These are phyloP conservation scores for Ricinus communis DNA, from an alignment of 345 rosid genomes.

Conservation along the genomic window DNA sequence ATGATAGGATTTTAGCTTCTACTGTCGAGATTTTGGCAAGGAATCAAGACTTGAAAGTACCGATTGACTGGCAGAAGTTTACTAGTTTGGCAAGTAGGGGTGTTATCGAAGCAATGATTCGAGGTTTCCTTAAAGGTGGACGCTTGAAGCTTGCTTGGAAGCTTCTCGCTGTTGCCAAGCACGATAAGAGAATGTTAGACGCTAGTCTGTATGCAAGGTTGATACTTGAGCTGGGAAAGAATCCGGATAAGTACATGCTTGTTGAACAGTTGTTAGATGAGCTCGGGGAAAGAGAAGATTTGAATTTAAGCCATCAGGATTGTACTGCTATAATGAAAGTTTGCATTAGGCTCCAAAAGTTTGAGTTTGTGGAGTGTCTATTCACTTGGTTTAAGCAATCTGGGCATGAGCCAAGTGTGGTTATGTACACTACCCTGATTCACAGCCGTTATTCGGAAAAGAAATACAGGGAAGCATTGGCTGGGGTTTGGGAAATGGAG, in stretches of 20 bases:
- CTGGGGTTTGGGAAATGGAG: conserved; percentile 90
- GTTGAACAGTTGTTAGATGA: conserved; percentile 52
- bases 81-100: conserved; percentile 50
- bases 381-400: conserved; percentile 65
- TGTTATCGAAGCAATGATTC: conserved; percentile 82
- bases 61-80: conserved; percentile 50
- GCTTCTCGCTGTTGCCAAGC: conserved; percentile 54
- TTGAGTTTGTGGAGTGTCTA: conserved; percentile 61
- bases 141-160: conserved; percentile 66
- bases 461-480: conserved; percentile 75
- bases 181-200: conserved; percentile 57
- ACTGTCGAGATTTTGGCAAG: conserved; percentile 72
- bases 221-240: conserved; percentile 66
- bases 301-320: conserved; percentile 65
- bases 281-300: conserved; percentile 61
- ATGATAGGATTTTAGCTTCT: conserved; percentile 62
- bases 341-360: conserved; percentile 53
- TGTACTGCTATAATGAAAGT: conserved; percentile 88
- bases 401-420: conserved; percentile 54
- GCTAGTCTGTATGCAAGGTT: conserved; percentile 66
- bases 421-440: conserved; percentile 82
- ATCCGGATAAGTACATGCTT: conserved; percentile 62
- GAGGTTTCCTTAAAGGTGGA: conserved; percentile 66
- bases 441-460: conserved; percentile 61
- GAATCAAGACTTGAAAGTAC: conserved; percentile 59